These are phyloP conservation scores for Aspergillus wentii DNA, from an alignment of 495 filamentous ascomycete genomes.

Conservation along the genomic window DNA sequence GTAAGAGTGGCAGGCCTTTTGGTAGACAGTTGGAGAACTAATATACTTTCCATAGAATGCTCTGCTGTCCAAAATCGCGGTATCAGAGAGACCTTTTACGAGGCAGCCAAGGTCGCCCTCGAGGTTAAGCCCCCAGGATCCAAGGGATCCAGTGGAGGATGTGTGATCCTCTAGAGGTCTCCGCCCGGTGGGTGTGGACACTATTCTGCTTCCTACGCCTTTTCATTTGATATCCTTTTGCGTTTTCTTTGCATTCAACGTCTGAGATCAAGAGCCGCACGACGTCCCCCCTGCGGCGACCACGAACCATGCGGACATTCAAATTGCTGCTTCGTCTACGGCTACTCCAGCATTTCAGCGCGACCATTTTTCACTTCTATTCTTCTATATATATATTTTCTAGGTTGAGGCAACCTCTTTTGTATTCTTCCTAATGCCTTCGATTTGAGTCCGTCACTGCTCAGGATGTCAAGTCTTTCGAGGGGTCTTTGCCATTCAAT, in stretches of 20 bases:
- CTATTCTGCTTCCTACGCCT: too few relatives aligned
- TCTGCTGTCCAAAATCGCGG: slow-evolving; percentile 96
- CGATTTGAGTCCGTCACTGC: slow-evolving; percentile 2
- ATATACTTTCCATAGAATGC: slow-evolving; percentile 62
- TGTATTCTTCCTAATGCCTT: slow-evolving; percentile 7
- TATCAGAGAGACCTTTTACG: slow-evolving; percentile 97
- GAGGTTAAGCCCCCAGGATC: slow-evolving; percentile 62
- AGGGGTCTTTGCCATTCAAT: too few relatives aligned
- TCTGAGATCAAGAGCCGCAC: too few relatives aligned
- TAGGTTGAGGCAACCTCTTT: slow-evolving; percentile 5
- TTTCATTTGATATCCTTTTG: background rate
- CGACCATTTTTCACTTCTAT: slow-evolving; percentile 5
- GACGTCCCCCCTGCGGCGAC: slow-evolving; percentile 1
- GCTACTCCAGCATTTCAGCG: slow-evolving; percentile 20
- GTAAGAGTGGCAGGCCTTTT: too few relatives aligned
- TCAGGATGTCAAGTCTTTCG: too few relatives aligned
- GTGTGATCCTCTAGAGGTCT: slow-evolving; percentile 28
- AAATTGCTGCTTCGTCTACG: background rate
- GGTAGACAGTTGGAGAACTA: too few relatives aligned
- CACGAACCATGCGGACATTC: too few relatives aligned
- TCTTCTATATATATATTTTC: slow-evolving; percentile 24
- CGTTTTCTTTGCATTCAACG: slow-evolving; percentile 4
- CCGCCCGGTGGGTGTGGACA: background rate
- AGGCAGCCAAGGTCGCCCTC: slow-evolving; percentile 93
- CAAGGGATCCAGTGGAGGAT: slow-evolving; percentile 27